Evolutionary conservation across 2,329 filamentous ascomycete species (phyloP).

Genomic region (Botrytis tulipae): DNA sequence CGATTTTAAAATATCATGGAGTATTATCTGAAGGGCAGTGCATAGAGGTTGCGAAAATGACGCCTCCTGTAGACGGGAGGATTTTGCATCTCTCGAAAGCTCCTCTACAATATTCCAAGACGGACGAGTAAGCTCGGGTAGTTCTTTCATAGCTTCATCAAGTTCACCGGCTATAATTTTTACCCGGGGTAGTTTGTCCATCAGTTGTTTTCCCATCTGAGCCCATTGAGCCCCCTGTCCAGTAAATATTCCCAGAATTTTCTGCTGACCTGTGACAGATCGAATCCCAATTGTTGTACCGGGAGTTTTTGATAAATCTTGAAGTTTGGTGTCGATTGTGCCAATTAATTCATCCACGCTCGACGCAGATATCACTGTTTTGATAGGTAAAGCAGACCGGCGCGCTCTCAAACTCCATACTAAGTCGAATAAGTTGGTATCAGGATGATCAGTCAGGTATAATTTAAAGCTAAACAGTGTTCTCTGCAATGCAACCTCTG

Average conservation of each 20-base stretch:
- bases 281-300: too few relatives aligned
- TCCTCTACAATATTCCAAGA: conserved; percentile 35
- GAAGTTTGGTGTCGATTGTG: too few relatives aligned
- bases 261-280: not conserved
- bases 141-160: conserved; percentile 9
- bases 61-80: conserved; percentile 37
- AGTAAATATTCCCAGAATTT: conserved; percentile 30
- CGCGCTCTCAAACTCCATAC: too few relatives aligned
- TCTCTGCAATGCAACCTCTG: too few relatives aligned
- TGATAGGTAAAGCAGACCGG: too few relatives aligned
- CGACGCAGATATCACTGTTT: too few relatives aligned
- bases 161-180: conserved; percentile 25
- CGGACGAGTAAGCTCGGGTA: not conserved
- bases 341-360: too few relatives aligned
- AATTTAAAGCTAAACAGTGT: too few relatives aligned
- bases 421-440: too few relatives aligned
- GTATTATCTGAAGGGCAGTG: conserved; percentile 47
- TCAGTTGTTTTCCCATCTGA: conserved; percentile 30
- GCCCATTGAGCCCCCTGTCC: conserved; percentile 37
- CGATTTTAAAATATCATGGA: conserved; percentile 45
- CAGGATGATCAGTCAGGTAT: too few relatives aligned
- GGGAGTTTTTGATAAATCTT: too few relatives aligned
- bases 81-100: conserved; percentile 10
- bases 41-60: conserved; percentile 42
- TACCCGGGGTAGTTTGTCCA: not conserved